These are phyloP conservation scores for Cinnamomum chago DNA, from an alignment of 164 flowering plant species.

Conservation along the genomic window DNA sequence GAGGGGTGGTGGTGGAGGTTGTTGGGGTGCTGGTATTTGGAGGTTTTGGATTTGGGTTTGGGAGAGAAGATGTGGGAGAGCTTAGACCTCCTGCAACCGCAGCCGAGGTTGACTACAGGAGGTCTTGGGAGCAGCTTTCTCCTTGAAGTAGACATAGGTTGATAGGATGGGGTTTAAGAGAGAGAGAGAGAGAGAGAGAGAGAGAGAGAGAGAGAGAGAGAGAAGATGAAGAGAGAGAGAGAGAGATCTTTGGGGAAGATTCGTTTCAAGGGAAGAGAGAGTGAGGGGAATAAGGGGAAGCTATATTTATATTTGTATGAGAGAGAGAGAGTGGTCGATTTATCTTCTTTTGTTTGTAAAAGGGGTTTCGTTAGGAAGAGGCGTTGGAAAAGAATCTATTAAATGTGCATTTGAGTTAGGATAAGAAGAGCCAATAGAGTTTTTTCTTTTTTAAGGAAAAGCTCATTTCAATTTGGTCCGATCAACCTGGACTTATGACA, in stretches of 20 bases:
- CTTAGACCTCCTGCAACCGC: conserved; percentile 52
- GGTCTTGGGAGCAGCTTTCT: conserved; percentile 36
- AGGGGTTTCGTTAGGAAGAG: background rate
- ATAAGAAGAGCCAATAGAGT: too few species aligned
- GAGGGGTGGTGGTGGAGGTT: conserved; percentile 4
- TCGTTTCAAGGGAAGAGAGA: background rate
- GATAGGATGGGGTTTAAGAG: background rate
- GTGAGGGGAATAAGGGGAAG: background rate
- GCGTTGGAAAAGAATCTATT: background rate
- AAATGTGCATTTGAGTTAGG: background rate
- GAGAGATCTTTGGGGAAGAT: background rate
- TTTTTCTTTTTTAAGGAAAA: too few species aligned
- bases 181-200: background rate
- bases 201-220: background rate
- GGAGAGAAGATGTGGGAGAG: conserved; percentile 39
- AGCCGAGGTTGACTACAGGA: conserved; percentile 46
- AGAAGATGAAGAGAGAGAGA: background rate
- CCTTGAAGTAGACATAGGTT: conserved; percentile 17
- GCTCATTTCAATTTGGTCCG: too few species aligned
- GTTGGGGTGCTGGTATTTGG: background rate
- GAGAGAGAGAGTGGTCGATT: background rate
- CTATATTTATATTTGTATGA: background rate
- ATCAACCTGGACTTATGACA: too few species aligned
- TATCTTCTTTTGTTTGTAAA: too few species aligned
- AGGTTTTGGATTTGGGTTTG: conserved; percentile 27